Evolutionary conservation across 225 moss, liverwort and hornwort species (phyloP), one percentile per base, ranked within the genome.

Genomic region (Rhytidiadelphus loreus): DNA sequence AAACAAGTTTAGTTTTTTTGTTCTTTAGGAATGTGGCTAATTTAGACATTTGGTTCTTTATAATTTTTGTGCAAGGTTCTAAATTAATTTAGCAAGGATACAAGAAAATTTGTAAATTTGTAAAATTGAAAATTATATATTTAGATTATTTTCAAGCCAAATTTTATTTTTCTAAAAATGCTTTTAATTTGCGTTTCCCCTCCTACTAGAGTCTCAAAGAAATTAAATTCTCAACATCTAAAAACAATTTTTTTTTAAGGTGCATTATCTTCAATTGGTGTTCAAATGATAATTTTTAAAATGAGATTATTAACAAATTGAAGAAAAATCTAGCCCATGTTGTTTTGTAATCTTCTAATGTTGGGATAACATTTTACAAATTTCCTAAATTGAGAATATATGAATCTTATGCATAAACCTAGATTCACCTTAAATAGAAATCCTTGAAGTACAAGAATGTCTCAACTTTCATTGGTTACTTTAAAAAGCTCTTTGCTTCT

Each of bases 281-380:
- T 10, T 30, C 4, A 11, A 46, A 74, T 48, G 29, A 29, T 1
- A 28, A 43, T 17, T 44, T 46, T 32, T 68, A 1, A 2, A 46
- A 29, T 29, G 11, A 18, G 0, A 46, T 46, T 72, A 18, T 17
- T 3, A 46, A 0, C 17, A 72, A 44, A 44, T 29, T 28, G 9
- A 18, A 73, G 18, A 46, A 0, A 14, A 46, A 10, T 46, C 17
- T 0, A 16, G 0, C 1, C 17, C 3, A 30, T 11, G 1, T 29
- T 48, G 19, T 48, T 48, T 73, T 8, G 2, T 11, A 46, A 30
- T 46, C 7, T 73, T 11, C 0, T 44, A 1, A 46, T 48, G 0
- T 73, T 18, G 2, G 5, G 1, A 46, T 28, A 44, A 5, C 4
- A 16, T 26, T 72, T 28, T 16, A 29, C 1, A 44, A 72, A 29